Percentiles rank a stretch among this genome's conserved stretches.
These are phyloP conservation scores for Blastocrithidia nonstop DNA, from an alignment of 208 protist genomes.

Conservation along the genomic window DNA sequence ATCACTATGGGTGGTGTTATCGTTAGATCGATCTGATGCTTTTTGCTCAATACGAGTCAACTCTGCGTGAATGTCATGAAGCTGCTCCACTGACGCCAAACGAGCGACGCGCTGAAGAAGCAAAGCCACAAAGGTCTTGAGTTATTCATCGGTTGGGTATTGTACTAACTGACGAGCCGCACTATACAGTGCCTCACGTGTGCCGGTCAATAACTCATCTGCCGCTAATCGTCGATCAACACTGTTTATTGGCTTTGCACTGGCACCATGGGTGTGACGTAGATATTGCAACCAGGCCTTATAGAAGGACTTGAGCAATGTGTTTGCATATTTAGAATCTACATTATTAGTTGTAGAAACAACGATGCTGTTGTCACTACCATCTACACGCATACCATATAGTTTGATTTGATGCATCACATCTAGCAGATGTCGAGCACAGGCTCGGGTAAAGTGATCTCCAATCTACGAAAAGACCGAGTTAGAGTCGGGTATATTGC, in stretches of 20 bases:
- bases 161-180: constrained; percentile 11
- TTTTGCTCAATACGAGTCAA: constrained; percentile 12
- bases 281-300: constrained; percentile 44
- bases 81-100: constrained; percentile 23
- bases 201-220: constrained; percentile 26
- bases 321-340: constrained; percentile 20
- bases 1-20: constrained; percentile 9
- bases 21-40: constrained; percentile 9
- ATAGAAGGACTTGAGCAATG: constrained; percentile 40
- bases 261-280: constrained; percentile 9
- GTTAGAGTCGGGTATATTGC: too few species aligned
- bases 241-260: too few species aligned
- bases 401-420: constrained; percentile 31
- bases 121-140: constrained; percentile 30
- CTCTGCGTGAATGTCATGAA: constrained; percentile 17
- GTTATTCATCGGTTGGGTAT: constrained; percentile 13
- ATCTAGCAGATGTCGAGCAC: constrained; percentile 48
- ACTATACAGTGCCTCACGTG: constrained; percentile 23
- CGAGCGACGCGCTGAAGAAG: constrained; percentile 33
- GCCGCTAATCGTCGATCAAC: constrained; percentile 1
- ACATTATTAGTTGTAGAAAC: too few species aligned
- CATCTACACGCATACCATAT: constrained; percentile 12
- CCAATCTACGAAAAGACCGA: too few species aligned
- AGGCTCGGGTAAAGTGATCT: too few species aligned
- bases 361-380: constrained; percentile 6